These are phyloP conservation scores for Brassica juncea DNA, from an alignment of 345 rosid genomes.

Conservation along the genomic window DNA sequence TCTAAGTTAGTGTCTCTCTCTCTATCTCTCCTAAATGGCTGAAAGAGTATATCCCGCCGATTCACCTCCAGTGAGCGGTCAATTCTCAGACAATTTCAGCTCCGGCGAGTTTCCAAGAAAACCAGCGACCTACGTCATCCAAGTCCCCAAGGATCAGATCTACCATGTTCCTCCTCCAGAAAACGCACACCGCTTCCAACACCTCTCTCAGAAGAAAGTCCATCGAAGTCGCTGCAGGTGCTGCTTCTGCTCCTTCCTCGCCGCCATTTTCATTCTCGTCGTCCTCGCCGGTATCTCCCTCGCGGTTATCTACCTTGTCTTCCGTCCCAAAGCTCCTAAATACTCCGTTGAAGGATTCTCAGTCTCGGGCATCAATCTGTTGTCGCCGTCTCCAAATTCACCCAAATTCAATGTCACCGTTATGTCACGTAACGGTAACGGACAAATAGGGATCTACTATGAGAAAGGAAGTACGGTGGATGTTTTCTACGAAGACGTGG, in stretches of 20 bases:
- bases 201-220: conserved; percentile 51
- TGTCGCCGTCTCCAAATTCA: conserved; percentile 46
- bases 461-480: conserved; percentile 48
- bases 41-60: conserved; percentile 42
- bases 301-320: conserved; percentile 60
- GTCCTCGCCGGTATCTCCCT: conserved; percentile 56
- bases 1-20: not conserved
- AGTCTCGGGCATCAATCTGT: conserved; percentile 57
- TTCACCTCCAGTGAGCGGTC: conserved; percentile 38
- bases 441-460: conserved; percentile 65
- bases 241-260: conserved; percentile 51
- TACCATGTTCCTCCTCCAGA: conserved; percentile 89
- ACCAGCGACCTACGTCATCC: conserved; percentile 75
- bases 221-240: conserved; percentile 44
- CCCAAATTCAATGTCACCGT: conserved; percentile 62
- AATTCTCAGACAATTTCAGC: conserved; percentile 41
- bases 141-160: conserved; percentile 84
- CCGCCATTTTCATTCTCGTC: conserved; percentile 35
- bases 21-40: conserved; percentile 29
- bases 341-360: conserved; percentile 58
- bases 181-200: conserved; percentile 58
- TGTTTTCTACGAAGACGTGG: conserved; percentile 46
- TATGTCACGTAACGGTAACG: conserved; percentile 63
- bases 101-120: conserved; percentile 46
- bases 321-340: conserved; percentile 63